phyloP scores from a whole-genome alignment of 768 basidiomycete species.

The Hortiboletus flavorubellus region DNA sequence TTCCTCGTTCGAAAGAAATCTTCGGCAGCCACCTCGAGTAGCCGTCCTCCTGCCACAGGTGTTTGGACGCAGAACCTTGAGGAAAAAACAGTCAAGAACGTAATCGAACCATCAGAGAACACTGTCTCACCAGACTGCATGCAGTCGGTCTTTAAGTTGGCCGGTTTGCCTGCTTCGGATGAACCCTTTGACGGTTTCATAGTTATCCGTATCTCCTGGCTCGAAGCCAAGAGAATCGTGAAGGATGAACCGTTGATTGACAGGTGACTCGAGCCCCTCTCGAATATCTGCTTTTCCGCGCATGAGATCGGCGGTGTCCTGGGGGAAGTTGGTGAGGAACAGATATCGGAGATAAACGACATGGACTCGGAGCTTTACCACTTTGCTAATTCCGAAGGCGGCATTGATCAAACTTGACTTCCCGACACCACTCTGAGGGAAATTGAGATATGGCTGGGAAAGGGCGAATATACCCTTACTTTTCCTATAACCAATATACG shows the following conservation, averaged over 20 bases:
- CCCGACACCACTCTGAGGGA: neutral
- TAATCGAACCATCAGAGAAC: neutral
- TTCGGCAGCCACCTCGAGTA: neutral
- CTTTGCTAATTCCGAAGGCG: neutral
- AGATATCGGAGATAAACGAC: neutral
- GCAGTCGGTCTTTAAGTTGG: neutral
- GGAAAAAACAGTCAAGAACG: neutral
- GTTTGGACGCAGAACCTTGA: neutral
- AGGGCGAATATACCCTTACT: neutral
- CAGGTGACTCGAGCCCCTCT: neutral
- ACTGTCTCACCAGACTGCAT: neutral
- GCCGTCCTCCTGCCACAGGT: neutral
- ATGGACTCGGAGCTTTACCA: neutral
- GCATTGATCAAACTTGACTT: neutral
- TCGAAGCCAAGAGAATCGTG: conserved; percentile 5
- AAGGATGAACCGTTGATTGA: neutral
- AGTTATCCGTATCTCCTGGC: neutral
- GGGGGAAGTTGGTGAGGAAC: neutral
- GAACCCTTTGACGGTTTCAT: neutral
- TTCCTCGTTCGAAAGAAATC: conserved; percentile 1
- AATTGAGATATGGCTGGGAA: neutral
- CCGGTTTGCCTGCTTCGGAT: neutral
- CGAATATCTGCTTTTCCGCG: neutral
- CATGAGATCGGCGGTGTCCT: neutral
- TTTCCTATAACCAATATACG: conserved; percentile 4